A percentile compares a stretch with the other conserved stretches of the same genome.
Evolutionary conservation across 306 rosid species (phyloP).

Genomic region (Prunus padus): DNA sequence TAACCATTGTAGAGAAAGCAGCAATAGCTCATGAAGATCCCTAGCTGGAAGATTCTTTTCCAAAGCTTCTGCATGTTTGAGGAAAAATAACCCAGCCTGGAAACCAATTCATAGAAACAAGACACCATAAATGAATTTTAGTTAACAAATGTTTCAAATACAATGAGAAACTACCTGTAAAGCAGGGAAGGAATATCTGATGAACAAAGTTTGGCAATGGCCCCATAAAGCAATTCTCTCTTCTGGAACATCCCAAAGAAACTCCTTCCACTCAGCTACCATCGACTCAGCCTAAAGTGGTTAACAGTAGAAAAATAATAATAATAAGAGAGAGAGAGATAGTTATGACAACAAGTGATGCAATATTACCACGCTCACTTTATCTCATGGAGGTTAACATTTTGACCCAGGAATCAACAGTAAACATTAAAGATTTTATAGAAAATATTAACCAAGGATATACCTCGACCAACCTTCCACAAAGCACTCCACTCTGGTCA

Average conservation of each 20-base stretch:
- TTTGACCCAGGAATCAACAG: background rate
- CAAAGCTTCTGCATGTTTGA: conserved; percentile 94
- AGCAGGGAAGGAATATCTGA: conserved; percentile 91
- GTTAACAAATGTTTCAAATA: conserved; percentile 25
- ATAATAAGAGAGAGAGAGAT: background rate
- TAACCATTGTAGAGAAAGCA: conserved; percentile 94
- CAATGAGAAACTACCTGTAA: conserved; percentile 59
- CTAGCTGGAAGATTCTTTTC: conserved; percentile 94
- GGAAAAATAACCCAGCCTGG: conserved; percentile 98
- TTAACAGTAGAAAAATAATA: conserved; percentile 9
- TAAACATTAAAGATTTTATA: background rate
- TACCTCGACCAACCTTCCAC: background rate
- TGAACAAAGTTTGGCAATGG: conserved; percentile 88
- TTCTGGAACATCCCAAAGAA: conserved; percentile 98
- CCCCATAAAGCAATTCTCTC: conserved; percentile 93
- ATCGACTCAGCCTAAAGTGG: conserved; percentile 82
- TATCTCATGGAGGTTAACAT: background rate
- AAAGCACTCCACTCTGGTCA: background rate
- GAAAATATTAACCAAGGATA: background rate
- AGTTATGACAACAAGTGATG: background rate
- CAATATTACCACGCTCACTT: background rate
- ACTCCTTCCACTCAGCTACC: conserved; percentile 98
- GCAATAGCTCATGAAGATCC: conserved; percentile 89
- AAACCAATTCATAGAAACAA: conserved; percentile 26
- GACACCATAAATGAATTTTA: conserved; percentile 16